Base-by-base conservation (phyloP, 805 yeast species). In the Saturnispora sekii region DNA sequence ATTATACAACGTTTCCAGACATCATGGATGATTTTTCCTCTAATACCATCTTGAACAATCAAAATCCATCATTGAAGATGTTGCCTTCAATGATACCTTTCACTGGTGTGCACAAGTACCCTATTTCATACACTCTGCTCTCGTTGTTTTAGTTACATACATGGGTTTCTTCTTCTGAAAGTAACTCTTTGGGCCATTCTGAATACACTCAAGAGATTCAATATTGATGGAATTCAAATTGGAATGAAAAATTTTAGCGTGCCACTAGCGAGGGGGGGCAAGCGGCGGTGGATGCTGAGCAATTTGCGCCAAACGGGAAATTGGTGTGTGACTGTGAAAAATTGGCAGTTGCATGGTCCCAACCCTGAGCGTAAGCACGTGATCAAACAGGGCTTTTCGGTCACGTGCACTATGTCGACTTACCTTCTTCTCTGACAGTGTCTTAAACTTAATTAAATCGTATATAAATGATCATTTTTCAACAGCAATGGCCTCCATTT, bases 151-250 rank as follows among this genome's bases (percentile, higher is more conserved):
- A 17, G n/a, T 12, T 75, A 85, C 93, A 77, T 85, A 88, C 93
- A 89, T 77, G 97, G 96, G 74, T 88, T 89, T 82, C 95, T 86
- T 81, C 95, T 87, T 84, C 97, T 87, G 85, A 80, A 89, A 63
- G 97, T 88, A 74, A 89, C 94, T 83, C 98, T 90, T 78, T 88
- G 95, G 73, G 96, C 98, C 98, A 93, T 93, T 76, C 33, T 50
- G 45, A 21, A 21, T 21, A 21, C 26, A 21, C 26, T 21, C 26
- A 21, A 21, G 26, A 21, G 26, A 21, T 21, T 21, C 26, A 5
- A 21, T 21, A 4, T 21, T 21, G 26, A 21, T 21, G 26, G 26
- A 21, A 21, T 5, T 21, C 26, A 21, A 21, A 21, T 5, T 21
- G 26, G 26, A 40, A 26, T 33, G 31, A 38, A 35, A 29, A 36